phyloP scores from a whole-genome alignment of 2,329 filamentous ascomycete genomes.

The Colletotrichum plurivorum region DNA sequence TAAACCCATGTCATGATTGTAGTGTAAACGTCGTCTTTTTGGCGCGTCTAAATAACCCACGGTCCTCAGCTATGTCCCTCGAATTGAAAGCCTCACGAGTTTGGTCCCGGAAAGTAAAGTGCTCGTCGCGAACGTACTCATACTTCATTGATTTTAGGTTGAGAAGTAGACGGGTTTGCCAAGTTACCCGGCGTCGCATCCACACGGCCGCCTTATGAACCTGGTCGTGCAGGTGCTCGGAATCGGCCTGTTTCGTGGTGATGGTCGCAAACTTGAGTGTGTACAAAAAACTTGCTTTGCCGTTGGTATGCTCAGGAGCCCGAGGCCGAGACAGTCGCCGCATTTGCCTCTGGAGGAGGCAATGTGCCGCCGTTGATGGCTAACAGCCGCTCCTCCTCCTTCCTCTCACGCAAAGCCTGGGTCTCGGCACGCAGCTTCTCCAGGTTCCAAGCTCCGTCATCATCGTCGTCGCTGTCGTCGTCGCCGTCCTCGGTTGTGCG shows the following conservation, averaged over 20 bases:
- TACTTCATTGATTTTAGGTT: constrained; percentile 42
- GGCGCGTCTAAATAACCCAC: constrained; percentile 12
- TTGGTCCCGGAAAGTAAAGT: constrained; percentile 19
- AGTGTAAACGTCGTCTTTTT: not conserved
- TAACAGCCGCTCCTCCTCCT: constrained; percentile 80
- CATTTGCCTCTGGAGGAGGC: constrained; percentile 26
- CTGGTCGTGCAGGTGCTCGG: constrained; percentile 41
- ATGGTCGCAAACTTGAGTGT: constrained; percentile 33
- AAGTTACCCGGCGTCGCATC: constrained; percentile 35
- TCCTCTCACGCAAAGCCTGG: constrained; percentile 78
- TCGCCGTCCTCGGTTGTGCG: constrained; percentile 70
- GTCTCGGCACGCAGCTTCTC: constrained; percentile 89
- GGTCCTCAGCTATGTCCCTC: constrained; percentile 24
- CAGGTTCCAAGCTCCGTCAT: constrained; percentile 79
- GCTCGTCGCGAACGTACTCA: constrained; percentile 40
- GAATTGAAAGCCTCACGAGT: constrained; percentile 30
- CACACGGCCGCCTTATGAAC: constrained; percentile 34
- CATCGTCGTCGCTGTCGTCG: constrained; percentile 69
- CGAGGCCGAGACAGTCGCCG: constrained; percentile 27
- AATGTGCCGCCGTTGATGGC: constrained; percentile 44
- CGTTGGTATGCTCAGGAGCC: constrained; percentile 38
- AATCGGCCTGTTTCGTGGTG: constrained; percentile 41
- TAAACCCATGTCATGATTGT: constrained; percentile 9
- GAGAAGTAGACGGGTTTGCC: constrained; percentile 40
- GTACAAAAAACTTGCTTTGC: constrained; percentile 29